Percentiles rank a stretch among this genome's conserved stretches.
Conservation (phyloP, 805 yeast genomes). For the Deakozyma indianensis region DNA sequence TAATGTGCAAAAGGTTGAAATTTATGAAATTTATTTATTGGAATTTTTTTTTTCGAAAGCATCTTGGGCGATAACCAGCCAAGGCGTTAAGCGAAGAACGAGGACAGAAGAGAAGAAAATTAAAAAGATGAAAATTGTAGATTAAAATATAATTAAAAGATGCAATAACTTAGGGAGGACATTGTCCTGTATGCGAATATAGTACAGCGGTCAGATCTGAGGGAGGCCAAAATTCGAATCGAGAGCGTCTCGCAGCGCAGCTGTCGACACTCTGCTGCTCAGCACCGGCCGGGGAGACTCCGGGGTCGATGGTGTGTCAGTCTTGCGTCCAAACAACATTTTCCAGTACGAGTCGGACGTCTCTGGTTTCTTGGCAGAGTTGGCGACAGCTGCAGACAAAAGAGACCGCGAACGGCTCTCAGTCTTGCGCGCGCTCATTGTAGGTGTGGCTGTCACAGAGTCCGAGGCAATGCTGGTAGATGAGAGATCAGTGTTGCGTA, state of each 20-base stretch:
- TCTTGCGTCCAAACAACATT: background rate
- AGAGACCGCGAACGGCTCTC: background rate
- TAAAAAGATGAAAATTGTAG: too few species aligned
- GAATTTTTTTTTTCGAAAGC: slow-evolving; percentile 2
- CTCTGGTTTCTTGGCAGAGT: slow-evolving; percentile 1
- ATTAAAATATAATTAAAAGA: too few species aligned
- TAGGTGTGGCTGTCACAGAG: background rate
- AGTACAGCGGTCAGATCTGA: too few species aligned
- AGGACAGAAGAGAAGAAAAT: too few species aligned
- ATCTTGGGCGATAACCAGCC: too few species aligned
- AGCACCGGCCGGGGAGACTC: too few species aligned
- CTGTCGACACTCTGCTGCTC: too few species aligned
- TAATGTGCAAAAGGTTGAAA: background rate
- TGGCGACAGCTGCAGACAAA: background rate
- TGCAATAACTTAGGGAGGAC: too few species aligned
- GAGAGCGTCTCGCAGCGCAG: too few species aligned
- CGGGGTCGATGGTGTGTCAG: too few species aligned
- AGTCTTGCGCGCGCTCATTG: background rate
- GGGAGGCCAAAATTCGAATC: too few species aligned
- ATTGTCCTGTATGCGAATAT: background rate
- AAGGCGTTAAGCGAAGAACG: too few species aligned
- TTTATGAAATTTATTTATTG: background rate
- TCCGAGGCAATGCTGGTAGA: slow-evolving; percentile 1
- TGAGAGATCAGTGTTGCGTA: background rate
- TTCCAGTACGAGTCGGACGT: background rate